phyloP scores from a whole-genome alignment of 345 rosid species.

The Trapa incisa region DNA sequence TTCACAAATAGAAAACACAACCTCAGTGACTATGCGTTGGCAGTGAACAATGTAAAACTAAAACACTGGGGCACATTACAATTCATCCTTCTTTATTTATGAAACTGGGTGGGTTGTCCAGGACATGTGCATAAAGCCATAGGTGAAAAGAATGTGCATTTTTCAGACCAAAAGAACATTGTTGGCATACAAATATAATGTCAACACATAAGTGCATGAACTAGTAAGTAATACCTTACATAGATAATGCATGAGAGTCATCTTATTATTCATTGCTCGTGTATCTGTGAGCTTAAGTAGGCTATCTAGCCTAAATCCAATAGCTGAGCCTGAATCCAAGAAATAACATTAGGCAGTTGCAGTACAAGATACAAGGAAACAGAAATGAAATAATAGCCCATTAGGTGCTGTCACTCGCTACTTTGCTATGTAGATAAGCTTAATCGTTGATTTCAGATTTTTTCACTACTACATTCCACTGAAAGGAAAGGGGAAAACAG shows the following conservation, averaged over 20 bases:
- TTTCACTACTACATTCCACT: not conserved
- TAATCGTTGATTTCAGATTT: not conserved
- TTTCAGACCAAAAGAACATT: not conserved
- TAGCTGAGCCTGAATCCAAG: slow-evolving; percentile 54
- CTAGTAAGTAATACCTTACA: slow-evolving; percentile 57
- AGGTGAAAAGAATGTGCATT: not conserved
- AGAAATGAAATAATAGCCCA: not conserved
- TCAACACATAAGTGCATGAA: not conserved
- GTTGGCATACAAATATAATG: no score
- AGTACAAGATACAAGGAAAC: not conserved
- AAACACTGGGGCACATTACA: no score
- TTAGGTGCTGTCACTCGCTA: not conserved
- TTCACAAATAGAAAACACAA: not conserved
- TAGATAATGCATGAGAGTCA: slow-evolving; percentile 95
- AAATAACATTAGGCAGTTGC: not conserved
- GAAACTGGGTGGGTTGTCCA: no score
- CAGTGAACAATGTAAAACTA: not conserved
- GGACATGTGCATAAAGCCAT: not conserved
- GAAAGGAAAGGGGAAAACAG: not conserved
- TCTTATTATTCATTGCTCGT: slow-evolving; percentile 71
- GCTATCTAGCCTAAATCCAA: slow-evolving; percentile 88
- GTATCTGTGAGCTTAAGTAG: slow-evolving; percentile 91
- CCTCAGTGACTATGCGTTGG: not conserved
- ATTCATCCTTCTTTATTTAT: no score
- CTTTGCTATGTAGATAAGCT: not conserved